Evolutionary conservation across 306 rosid species (phyloP).

Genomic region (Quercus robur): DNA sequence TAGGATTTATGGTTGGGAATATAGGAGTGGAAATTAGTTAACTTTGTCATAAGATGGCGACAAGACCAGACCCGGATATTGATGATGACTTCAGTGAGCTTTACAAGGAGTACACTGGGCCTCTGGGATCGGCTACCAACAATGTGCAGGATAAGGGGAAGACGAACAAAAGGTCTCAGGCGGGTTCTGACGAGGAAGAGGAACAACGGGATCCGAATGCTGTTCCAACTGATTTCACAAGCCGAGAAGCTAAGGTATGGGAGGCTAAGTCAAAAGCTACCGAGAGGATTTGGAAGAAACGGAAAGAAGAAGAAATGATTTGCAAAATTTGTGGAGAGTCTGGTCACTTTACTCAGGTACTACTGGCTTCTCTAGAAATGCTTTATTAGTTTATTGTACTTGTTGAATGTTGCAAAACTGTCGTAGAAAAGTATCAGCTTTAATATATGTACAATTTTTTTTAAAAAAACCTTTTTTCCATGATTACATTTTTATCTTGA

Average conservation of each 20-base stretch:
- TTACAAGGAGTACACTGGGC: constrained; percentile 98
- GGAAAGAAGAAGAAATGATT: constrained; percentile 97
- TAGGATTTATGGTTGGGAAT: constrained; percentile 6
- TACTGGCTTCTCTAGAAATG: not conserved
- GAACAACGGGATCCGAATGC: constrained; percentile 90
- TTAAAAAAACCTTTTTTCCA: not conserved
- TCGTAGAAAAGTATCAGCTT: not conserved
- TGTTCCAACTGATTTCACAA: constrained; percentile 93
- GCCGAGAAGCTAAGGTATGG: constrained; percentile 99
- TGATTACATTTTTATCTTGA: not conserved
- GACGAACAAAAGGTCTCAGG: constrained; percentile 70
- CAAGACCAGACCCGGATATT: constrained; percentile 62
- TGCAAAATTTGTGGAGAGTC: constrained; percentile 96
- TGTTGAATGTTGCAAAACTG: not conserved
- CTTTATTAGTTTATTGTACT: not conserved
- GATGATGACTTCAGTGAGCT: constrained; percentile 91
- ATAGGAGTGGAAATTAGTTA: constrained; percentile 26
- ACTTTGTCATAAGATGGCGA: constrained; percentile 47
- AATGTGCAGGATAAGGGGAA: constrained; percentile 51
- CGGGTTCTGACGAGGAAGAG: constrained; percentile 82
- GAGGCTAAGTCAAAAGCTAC: constrained; percentile 99
- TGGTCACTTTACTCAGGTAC: constrained; percentile 98
- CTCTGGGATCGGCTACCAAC: constrained; percentile 44
- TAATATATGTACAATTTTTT: not conserved
- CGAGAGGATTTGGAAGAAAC: constrained; percentile 98